Evolutionary conservation across 805 yeast genomes (phyloP), one percentile per base, ranked within the genome.

Genomic region (Ogataea philodendri): DNA sequence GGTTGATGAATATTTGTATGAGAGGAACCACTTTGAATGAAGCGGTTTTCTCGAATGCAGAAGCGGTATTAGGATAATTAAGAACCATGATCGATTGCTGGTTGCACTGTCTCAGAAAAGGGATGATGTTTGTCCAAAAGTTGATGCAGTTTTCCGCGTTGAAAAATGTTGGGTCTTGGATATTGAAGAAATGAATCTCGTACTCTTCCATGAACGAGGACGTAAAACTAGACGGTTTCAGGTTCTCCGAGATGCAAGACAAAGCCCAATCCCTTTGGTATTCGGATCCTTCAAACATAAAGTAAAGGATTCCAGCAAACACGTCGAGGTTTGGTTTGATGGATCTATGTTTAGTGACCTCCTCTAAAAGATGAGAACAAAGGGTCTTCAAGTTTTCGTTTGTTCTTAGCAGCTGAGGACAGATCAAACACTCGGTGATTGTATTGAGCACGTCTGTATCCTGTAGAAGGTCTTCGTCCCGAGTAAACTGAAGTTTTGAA

Each of bases 121-220:
- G 59, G 3, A 46, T 34, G 20, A 69, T 39, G 41, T 59, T 63
- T 9, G 60, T 48, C 81, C 84, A 80, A 48, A 79, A 80, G 1
- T 38, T 32, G 15, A 59, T 51, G 22, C 78, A 70, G 1, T 54
- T 48, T 0, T 45, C 54, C 11, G 65, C 71, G 11, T 62, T 63
- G 56, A 71, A 81, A 39, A 57, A 64, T 1, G 60, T 54, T 1
- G 78, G 76, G 45, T 74, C 64, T 51, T 81, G 86, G 30, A 80
- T 66, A 25, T 65, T 59, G 36, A 70, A 65, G 14, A 74, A 60
- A 49, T 80, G 78, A 3, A 60, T 47, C 30, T 66, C 69, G 40
- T 71, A 73, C 49, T 83, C 89, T 47, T 78, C 83, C 5, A 71
- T 45, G 1, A 77, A 52, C 21, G 73, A 63, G 6, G 60, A 45